Conservation (phyloP, 2,329 filamentous ascomycete genomes). For the Clarireedia hainanense region DNA sequence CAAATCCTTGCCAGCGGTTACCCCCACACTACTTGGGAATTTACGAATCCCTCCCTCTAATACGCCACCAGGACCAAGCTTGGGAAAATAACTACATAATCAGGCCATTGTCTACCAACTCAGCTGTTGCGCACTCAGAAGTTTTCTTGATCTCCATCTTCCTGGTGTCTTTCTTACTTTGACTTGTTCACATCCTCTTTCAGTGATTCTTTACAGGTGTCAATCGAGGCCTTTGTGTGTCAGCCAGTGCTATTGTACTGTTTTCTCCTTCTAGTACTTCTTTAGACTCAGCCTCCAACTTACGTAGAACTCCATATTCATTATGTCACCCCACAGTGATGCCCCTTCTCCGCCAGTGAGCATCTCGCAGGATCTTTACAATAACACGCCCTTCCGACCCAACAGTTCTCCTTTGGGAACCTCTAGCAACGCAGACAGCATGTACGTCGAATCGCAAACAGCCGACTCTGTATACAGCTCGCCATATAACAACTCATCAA, state of each 20-base stretch:
- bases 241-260: background rate
- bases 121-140: background rate
- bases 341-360: conserved; percentile 39
- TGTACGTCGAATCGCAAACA: conserved; percentile 30
- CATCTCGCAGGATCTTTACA: conserved; percentile 37
- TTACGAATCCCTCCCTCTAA: background rate
- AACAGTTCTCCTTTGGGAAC: conserved; percentile 17
- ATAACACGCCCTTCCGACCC: conserved; percentile 26
- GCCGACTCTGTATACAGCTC: conserved; percentile 32
- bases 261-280: background rate
- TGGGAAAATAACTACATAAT: conserved; percentile 1
- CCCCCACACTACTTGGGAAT: conserved; percentile 15
- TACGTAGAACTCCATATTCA: background rate
- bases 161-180: background rate
- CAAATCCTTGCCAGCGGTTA: conserved; percentile 11
- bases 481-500: conserved; percentile 35
- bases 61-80: conserved; percentile 7
- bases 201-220: background rate
- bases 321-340: conserved; percentile 42
- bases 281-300: background rate
- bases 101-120: background rate
- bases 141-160: background rate
- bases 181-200: too few relatives aligned
- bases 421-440: conserved; percentile 21
- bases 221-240: background rate